Evolutionary conservation across 257 asterid species (phyloP).

Genomic region (Thymus quinquecostatus): DNA sequence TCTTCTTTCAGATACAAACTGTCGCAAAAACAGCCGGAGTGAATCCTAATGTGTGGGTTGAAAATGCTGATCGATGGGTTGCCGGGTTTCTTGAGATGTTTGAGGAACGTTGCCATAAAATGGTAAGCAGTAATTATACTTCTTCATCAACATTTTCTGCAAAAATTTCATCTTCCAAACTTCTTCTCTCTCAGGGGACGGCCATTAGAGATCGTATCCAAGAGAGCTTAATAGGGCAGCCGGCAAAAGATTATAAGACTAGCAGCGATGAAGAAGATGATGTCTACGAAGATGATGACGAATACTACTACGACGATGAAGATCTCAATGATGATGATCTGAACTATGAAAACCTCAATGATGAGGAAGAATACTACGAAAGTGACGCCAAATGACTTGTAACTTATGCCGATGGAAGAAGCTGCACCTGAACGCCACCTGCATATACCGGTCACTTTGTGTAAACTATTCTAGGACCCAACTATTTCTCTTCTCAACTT

Average conservation of each 20-base stretch:
- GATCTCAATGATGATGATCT: conserved; percentile 27
- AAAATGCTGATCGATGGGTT: conserved; percentile 83
- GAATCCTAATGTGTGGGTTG: conserved; percentile 67
- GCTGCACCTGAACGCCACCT: not conserved
- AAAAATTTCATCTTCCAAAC: not conserved
- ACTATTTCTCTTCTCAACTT: not conserved
- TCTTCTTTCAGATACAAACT: conserved; percentile 58
- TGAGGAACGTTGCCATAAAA: conserved; percentile 78
- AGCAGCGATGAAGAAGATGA: conserved; percentile 36
- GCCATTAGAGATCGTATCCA: conserved; percentile 55
- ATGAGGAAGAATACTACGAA: conserved; percentile 38
- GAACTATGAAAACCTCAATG: conserved; percentile 31
- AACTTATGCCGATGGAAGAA: not conserved
- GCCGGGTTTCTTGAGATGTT: conserved; percentile 83
- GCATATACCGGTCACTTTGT: not conserved
- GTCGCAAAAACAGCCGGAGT: conserved; percentile 72
- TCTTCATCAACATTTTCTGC: not conserved
- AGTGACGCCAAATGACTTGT: conserved; percentile 39
- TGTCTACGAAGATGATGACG: conserved; percentile 32
- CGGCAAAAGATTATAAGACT: conserved; percentile 24
- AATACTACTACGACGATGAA: conserved; percentile 33
- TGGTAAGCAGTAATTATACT: conserved; percentile 46
- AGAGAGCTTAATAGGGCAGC: conserved; percentile 55
- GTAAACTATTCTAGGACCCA: conserved; percentile 19
- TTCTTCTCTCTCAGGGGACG: conserved; percentile 40